Conservation (phyloP, 2,329 filamentous ascomycete genomes). For the Calonectria fujianensis region DNA sequence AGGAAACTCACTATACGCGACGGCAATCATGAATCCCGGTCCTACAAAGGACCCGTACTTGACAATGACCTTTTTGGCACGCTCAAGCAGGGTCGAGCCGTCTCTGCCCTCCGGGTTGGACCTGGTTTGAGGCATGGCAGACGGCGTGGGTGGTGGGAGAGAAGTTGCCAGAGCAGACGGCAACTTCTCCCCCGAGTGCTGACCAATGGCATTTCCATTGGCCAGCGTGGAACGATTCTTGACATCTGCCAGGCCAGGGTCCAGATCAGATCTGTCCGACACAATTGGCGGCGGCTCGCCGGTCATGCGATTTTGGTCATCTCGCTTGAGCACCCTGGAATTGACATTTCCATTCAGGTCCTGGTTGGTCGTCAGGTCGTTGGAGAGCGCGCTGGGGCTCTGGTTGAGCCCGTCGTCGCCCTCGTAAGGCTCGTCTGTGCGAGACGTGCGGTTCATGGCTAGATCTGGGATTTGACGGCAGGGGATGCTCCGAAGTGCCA, state of each 20-base stretch:
- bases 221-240: slow-evolving; percentile 26
- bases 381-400: slow-evolving; percentile 41
- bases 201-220: slow-evolving; percentile 35
- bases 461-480: background rate
- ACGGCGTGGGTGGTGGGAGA: slow-evolving; percentile 33
- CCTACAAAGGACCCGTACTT: slow-evolving; percentile 72
- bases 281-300: slow-evolving; percentile 19
- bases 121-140: slow-evolving; percentile 26
- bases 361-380: slow-evolving; percentile 44
- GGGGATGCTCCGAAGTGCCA: background rate
- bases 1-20: slow-evolving; percentile 72
- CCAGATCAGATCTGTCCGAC: slow-evolving; percentile 5
- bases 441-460: slow-evolving; percentile 47
- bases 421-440: slow-evolving; percentile 44
- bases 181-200: slow-evolving; percentile 27
- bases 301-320: slow-evolving; percentile 27
- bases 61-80: slow-evolving; percentile 44
- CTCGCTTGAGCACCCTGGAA: slow-evolving; percentile 32
- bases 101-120: slow-evolving; percentile 24
- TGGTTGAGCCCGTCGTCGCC: slow-evolving; percentile 47
- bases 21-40: slow-evolving; percentile 79
- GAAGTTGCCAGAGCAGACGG: slow-evolving; percentile 25
- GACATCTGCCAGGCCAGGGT: background rate
- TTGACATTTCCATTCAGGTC: slow-evolving; percentile 42
- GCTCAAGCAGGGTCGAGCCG: slow-evolving; percentile 34